A percentile compares a stretch with the other conserved stretches of the same genome.
These are phyloP conservation scores for Butyriboletus appendiculatus DNA, from an alignment of 1,284 basidiomycete species.

Conservation along the genomic window DNA sequence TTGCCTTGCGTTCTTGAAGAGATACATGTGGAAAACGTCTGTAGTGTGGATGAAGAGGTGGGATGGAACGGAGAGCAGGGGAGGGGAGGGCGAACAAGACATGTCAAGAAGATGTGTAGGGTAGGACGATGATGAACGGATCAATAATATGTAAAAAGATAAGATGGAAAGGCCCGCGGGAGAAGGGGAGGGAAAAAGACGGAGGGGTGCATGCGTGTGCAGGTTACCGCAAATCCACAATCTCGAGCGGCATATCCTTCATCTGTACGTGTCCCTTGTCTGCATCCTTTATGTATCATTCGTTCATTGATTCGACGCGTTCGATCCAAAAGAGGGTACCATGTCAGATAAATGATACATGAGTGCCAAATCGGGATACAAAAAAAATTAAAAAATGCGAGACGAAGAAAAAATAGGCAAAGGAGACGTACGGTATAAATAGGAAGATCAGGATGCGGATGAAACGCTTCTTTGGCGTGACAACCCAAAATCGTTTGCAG, in stretches of 20 bases:
- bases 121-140: background rate
- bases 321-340: background rate
- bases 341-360: background rate
- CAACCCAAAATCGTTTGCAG: constrained; percentile 71
- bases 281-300: constrained; percentile 51
- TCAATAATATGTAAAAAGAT: background rate
- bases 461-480: constrained; percentile 72
- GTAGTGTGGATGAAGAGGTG: background rate
- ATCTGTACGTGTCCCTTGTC: constrained; percentile 82
- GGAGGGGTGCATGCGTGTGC: background rate
- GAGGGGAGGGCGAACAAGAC: background rate
- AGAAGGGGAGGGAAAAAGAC: background rate
- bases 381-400: background rate
- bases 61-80: background rate
- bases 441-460: constrained; percentile 78
- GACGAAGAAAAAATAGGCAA: background rate
- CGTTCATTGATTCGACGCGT: background rate
- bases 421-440: constrained; percentile 71
- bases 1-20: constrained; percentile 1
- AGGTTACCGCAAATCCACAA: constrained; percentile 63
- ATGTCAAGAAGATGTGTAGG: constrained; percentile 5
- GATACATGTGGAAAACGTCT: constrained; percentile 9
- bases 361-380: background rate
- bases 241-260: constrained; percentile 67
- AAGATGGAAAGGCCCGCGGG: background rate